Base-by-base conservation (phyloP, 1,284 basidiomycete genomes). In the Bjerkandera adusta region DNA sequence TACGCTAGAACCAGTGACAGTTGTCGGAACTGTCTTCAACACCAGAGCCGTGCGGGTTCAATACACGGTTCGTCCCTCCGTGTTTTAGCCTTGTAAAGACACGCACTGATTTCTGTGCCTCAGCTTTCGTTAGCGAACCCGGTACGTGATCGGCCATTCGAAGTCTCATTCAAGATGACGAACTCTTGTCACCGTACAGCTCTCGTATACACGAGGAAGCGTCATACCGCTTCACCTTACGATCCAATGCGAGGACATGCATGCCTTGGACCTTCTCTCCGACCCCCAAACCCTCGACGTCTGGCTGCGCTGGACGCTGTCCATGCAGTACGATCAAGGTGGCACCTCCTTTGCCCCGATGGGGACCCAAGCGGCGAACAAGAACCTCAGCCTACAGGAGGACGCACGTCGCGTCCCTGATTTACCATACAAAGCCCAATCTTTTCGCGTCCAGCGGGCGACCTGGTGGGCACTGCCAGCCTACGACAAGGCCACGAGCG, bases 21-120 rank as follows among this genome's bases (percentile, higher is more conserved):
- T 76, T 32, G 66, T 62, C 36, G 78, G 77, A 3, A 71, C 62
- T 15, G 55, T 79, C 3, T 78, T 78, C 55, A 64, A 33, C 15
- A 34, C 32, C 4, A 26, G 41, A 12, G 24, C 10, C 13, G 66
- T 24, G 63, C 60, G 18, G 70, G 69, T 51, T n/a, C 50, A 20
- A 36, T 56, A 47, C 38, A 54, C 48, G 43, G 60, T 62, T 42
- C 32, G 40, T 12, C n/a, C 49, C 49, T 49, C 4, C 25, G 7
- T 15, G 30, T 33, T 2, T 36, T 15, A 11, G 16, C 16, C 7
- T 29, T 16, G 29, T 24, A 12, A 33, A 24, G 13, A 20, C 29
- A 24, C 22, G 24, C 27, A 38, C 24, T 26, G 36, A 35, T 26
- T 2, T 34, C 21, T 12, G 21, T 16, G 21, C 24, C 12, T 21